Percentiles rank a stretch among this genome's conserved stretches.
These are phyloP conservation scores for Aeminium ludgeri DNA, from an alignment of 495 filamentous ascomycete species.

Conservation along the genomic window DNA sequence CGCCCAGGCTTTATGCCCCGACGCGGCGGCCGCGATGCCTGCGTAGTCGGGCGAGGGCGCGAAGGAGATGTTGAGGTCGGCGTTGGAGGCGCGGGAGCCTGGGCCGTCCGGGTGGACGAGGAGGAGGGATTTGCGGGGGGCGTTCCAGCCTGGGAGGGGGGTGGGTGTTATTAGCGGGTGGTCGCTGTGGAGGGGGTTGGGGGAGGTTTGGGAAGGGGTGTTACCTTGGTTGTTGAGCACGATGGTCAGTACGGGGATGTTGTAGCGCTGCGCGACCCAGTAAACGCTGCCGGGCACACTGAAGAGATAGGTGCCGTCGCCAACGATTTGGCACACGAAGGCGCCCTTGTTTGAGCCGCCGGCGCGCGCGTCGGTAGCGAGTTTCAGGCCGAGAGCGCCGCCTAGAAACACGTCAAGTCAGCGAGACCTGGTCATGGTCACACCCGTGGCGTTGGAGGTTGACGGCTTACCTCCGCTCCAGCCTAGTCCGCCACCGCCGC, in stretches of 20 bases:
- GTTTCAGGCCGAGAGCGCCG: conserved; percentile 65
- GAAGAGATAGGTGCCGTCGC: conserved; percentile 85
- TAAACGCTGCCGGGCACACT: conserved; percentile 76
- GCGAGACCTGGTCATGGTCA: no score
- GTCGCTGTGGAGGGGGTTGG: background rate
- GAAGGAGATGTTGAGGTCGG: conserved; percentile 82
- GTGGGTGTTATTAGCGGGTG: background rate
- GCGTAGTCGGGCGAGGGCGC: conserved; percentile 73
- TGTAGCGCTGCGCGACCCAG: conserved; percentile 77
- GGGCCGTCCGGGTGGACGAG: conserved; percentile 25
- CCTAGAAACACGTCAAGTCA: no score
- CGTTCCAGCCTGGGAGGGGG: conserved; percentile 33
- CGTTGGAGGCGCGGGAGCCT: conserved; percentile 55
- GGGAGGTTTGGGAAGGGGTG: conserved; percentile 5
- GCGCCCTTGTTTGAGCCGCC: conserved; percentile 35
- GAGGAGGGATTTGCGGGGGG: conserved; percentile 22
- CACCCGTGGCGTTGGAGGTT: no score
- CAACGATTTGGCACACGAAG: conserved; percentile 86
- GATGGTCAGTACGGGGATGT: conserved; percentile 76
- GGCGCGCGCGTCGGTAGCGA: conserved; percentile 50
- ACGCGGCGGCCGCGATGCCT: conserved; percentile 80
- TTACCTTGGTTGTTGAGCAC: conserved; percentile 81
- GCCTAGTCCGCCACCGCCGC: conserved; percentile 80
- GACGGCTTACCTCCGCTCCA: no score
- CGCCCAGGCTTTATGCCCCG: conserved; percentile 41